A percentile compares a stretch with the other conserved stretches of the same genome.
Conservation (phyloP, 139 green algal genomes). For the Pleodorina starrii region DNA sequence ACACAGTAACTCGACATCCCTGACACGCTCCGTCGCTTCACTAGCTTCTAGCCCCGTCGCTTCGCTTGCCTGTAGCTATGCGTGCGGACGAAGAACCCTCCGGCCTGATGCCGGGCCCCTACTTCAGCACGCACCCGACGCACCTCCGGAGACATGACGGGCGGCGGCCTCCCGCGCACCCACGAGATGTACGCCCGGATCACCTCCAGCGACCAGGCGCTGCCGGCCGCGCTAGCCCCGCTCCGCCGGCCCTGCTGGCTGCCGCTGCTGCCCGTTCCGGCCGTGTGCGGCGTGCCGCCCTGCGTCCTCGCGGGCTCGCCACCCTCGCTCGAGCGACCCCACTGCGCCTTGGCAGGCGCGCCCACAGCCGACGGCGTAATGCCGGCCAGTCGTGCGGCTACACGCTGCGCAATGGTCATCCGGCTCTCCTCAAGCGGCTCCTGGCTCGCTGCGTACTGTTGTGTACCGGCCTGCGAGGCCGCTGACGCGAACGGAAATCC, state of each 20-base stretch:
- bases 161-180: conserved; percentile 65
- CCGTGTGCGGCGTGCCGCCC: too few relatives aligned
- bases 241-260: too few relatives aligned
- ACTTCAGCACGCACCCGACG: too few relatives aligned
- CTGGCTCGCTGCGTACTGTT: background rate
- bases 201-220: conserved; percentile 74
- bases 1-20: too few relatives aligned
- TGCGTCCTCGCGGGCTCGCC: background rate
- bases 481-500: background rate
- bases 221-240: too few relatives aligned
- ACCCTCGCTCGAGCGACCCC: background rate
- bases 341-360: background rate
- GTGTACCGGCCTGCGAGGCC: background rate
- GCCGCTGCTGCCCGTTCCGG: background rate
- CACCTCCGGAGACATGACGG: conserved; percentile 63
- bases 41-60: too few relatives aligned
- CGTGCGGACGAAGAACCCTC: too few relatives aligned
- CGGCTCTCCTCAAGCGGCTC: background rate
- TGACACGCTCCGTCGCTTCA: too few relatives aligned
- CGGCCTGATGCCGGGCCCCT: too few relatives aligned
- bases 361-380: background rate
- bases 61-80: too few relatives aligned
- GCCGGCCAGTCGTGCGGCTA: background rate
- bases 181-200: conserved; percentile 87
- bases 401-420: conserved; percentile 24